Evolutionary conservation across 441 rosid species (phyloP).

Genomic region (Eruca vesicaria): DNA sequence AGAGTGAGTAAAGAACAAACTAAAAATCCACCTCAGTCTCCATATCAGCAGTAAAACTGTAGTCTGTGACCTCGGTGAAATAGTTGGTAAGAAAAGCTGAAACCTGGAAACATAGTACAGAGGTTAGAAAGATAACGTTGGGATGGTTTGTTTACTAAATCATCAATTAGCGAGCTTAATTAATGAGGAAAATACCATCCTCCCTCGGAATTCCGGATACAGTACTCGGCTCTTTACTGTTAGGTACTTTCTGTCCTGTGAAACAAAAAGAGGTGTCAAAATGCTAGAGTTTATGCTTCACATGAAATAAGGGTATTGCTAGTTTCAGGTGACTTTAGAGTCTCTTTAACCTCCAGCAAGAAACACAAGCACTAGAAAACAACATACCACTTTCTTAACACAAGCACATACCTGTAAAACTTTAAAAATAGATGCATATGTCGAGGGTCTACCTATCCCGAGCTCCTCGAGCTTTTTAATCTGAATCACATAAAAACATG

Average conservation of each 20-base stretch:
- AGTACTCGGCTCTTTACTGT: constrained; percentile 65
- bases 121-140: constrained; percentile 8
- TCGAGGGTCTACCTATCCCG: constrained; percentile 99
- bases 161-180: constrained; percentile 15
- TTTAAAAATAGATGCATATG: constrained; percentile 88
- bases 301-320: constrained; percentile 12
- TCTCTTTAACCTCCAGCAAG: constrained; percentile 6
- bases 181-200: constrained; percentile 69
- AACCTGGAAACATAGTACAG: constrained; percentile 50
- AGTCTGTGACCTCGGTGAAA: constrained; percentile 94
- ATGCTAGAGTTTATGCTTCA: constrained; percentile 18
- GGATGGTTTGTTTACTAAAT: constrained; percentile 2
- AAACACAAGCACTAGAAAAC: neutral
- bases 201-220: constrained; percentile 96
- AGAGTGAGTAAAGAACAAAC: constrained; percentile 5
- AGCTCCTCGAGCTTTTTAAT: constrained; percentile 98
- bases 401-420: constrained; percentile 71
- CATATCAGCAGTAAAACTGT: constrained; percentile 98
- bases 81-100: constrained; percentile 92
- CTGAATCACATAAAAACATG: constrained; percentile 42
- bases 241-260: constrained; percentile 89
- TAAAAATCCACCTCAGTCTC: constrained; percentile 77
- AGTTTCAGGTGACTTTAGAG: neutral
- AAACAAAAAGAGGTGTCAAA: constrained; percentile 25
- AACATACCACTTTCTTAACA: neutral